These are phyloP conservation scores for Carpinus viminea DNA, from an alignment of 306 rosid species.

Conservation along the genomic window DNA sequence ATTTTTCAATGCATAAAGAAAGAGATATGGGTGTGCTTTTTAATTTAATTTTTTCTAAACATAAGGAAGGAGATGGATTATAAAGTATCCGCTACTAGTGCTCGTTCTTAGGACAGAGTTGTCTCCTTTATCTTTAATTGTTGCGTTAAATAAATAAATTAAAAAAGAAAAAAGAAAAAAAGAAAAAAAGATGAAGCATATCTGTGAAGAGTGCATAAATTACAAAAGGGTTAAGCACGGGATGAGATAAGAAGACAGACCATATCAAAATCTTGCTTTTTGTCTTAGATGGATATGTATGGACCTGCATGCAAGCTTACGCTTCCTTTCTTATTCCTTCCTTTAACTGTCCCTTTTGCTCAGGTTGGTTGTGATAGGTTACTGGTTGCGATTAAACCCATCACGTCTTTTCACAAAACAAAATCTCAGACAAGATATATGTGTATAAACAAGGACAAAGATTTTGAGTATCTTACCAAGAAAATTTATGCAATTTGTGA, in stretches of 20 bases:
- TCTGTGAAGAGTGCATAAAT: too few species aligned
- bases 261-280: conserved; percentile 9
- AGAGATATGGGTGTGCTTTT: too few species aligned
- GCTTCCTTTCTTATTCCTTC: conserved; percentile 11
- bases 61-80: too few species aligned
- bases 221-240: background rate
- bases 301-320: conserved; percentile 25
- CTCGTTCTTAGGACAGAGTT: too few species aligned
- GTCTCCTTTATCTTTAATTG: too few species aligned
- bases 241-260: conserved; percentile 11
- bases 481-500: conserved; percentile 4
- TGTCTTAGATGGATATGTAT: conserved; percentile 28
- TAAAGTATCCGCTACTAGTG: too few species aligned
- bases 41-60: too few species aligned
- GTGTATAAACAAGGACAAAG: background rate
- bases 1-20: too few species aligned
- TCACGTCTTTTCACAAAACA: conserved; percentile 28
- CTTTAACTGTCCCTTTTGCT: conserved; percentile 1
- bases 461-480: conserved; percentile 3
- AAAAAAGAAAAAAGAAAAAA: too few species aligned
- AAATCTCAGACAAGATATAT: conserved; percentile 10
- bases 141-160: too few species aligned
- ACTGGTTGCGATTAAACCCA: conserved; percentile 3
- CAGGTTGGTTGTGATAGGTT: background rate
- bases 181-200: too few species aligned